Evolutionary conservation across 306 rosid species (phyloP), one percentile per base, ranked within the genome.

Genomic region (Trifolium pratense): DNA sequence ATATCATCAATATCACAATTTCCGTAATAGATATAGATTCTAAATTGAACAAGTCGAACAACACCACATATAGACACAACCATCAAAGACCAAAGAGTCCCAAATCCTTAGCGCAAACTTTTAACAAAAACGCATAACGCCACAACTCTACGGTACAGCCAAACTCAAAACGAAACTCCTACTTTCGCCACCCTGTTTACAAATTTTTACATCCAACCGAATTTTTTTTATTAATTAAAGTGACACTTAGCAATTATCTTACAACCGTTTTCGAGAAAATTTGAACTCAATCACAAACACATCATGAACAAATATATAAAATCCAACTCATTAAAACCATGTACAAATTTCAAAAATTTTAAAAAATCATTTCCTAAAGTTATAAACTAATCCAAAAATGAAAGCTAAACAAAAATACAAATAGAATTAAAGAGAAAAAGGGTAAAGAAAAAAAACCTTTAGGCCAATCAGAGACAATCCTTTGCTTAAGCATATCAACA

Each of bases 391-490:
- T 23, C 18, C 51, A 21, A 78, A 9, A 75, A 78, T 43, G 10
- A 46, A 71, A 61, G 9, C 46, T 1, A 60, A n/a, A 45, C 2
- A 20, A 15, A 9, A 64, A 57, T 9, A 15, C 45, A 67, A 75
- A 31, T 42, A 5, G 5, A 42, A 7, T 17, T 7, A 7, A 36
- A 13, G 5, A 42, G 53, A 56, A 0, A 75, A 26, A 29, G 32
- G n/a, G 16, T 14, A 20, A 6, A 64, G 32, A 42, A 20, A 76
- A 2, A 9, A 13, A 9, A 92, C 98, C 97, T 93, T 84, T 90
- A 60, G 98, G 98, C 97, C 97, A 93, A 76, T 93, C 97, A 18
- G 98, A 86, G 32, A 93, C 90, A 34, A 93, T 75, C 79, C 97
- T 87, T 83, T 93, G 96, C 88, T 93, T 93, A 12, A 93, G 97